Evolutionary conservation across 2,329 filamentous ascomycete genomes (phyloP), one percentile per base, ranked within the genome.

Genomic region (Grosmannia huntii): DNA sequence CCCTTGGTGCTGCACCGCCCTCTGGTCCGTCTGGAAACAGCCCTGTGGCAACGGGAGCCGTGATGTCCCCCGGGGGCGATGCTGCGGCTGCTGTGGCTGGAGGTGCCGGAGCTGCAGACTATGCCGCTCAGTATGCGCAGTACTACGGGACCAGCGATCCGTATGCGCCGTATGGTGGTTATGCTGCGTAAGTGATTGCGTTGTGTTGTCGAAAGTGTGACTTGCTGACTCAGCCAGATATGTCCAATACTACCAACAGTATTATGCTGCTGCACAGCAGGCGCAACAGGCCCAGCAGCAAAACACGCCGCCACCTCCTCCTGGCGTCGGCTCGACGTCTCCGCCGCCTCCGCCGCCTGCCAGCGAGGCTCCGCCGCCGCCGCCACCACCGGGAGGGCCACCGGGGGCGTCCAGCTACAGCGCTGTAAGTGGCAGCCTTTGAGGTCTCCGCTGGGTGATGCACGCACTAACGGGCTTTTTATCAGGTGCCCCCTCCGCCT

Each of bases 151-250:
- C 73, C 1, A 57, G n/a, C 52, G 65, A 96, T 67, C 92, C 91
- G 0, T 96, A 96, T 69, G 90, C 90, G 49, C 84, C 88, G 10
- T 96, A 94, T 65, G 92, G 92, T 62, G 92, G 92, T 57, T 96
- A 94, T 71, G 81, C 85, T 65, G 87, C 86, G 74, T 89, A 79
- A 68, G 76, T 68, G 2, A 65, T 36, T 7, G 7, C 5, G 9
- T 36, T 27, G 28, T 28, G 46, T 25, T 14, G 31, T 16, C 33
- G 12, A 49, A 49, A n/a, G 52, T 46, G 55, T 25, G 57, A 38
- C n/a, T 38, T 27, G 50, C n/a, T 55, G 23, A 23, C 21, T 28
- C 31, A 14, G 4, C 28, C 61, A 81, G 78, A 50, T 85, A 85
- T 64, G 75, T 80, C 62, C 85, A 87, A 65, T 85, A 87, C 71